phyloP scores from a whole-genome alignment of 169 alveolate species.

The Theileria sp. region DNA sequence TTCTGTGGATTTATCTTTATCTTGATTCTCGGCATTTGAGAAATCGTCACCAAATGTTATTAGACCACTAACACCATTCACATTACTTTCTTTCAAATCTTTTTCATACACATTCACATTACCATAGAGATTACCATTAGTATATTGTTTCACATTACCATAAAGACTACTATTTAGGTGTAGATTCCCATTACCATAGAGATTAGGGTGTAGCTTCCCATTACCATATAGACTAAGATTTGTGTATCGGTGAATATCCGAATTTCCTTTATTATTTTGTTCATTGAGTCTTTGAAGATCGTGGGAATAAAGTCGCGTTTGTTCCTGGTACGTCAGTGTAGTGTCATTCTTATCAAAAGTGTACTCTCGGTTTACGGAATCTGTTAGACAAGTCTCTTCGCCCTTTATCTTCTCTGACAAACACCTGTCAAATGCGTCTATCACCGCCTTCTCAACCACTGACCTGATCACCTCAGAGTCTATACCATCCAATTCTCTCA shows the following conservation, averaged over 20 bases:
- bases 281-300: neutral
- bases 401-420: neutral
- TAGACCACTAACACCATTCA: too few species aligned
- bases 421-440: conserved; percentile 6
- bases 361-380: neutral
- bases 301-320: neutral
- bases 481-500: neutral
- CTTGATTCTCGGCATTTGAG: neutral
- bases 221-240: too few species aligned
- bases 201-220: too few species aligned
- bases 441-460: conserved; percentile 13
- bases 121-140: too few species aligned
- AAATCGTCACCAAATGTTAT: neutral
- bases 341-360: neutral
- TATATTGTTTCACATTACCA: too few species aligned
- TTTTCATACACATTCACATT: too few species aligned
- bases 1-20: too few species aligned
- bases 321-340: neutral
- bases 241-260: neutral
- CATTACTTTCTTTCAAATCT: neutral
- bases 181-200: too few species aligned
- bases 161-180: too few species aligned
- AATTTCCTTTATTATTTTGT: neutral
- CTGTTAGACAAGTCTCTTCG: conserved; percentile 3
- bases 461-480: neutral